Conservation (phyloP, 1,284 basidiomycete species). For the Apiotrichum mycotoxinovorans region DNA sequence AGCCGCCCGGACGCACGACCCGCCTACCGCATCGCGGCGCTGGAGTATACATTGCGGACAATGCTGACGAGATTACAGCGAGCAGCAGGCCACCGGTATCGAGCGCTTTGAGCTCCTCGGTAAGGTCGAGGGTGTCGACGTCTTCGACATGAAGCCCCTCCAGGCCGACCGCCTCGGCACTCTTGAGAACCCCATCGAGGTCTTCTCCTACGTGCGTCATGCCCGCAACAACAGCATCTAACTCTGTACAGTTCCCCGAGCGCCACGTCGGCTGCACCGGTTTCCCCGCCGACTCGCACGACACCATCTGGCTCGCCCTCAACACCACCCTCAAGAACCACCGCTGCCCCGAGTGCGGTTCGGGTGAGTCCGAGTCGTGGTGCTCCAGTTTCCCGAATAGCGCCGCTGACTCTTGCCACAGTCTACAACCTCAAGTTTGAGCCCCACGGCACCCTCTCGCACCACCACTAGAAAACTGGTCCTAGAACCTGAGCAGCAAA, state of each 20-base stretch:
- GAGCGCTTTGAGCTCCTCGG: slow-evolving; percentile 92
- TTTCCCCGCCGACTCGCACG: slow-evolving; percentile 85
- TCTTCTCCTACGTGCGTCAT: slow-evolving; percentile 75
- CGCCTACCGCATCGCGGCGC: no score
- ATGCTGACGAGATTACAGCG: slow-evolving; percentile 48
- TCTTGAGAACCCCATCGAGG: slow-evolving; percentile 77
- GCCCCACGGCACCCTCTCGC: slow-evolving; percentile 28
- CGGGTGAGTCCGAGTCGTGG: slow-evolving; percentile 29
- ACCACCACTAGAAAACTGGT: slow-evolving; percentile 36
- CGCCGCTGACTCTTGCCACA: slow-evolving; percentile 22
- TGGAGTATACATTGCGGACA: no score
- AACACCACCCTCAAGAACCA: slow-evolving; percentile 60
- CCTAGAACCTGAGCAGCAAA: slow-evolving; percentile 9
- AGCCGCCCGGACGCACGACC: no score
- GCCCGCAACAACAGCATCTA: background rate
- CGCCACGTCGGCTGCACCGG: slow-evolving; percentile 90
- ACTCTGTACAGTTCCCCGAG: slow-evolving; percentile 64
- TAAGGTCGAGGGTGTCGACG: slow-evolving; percentile 79
- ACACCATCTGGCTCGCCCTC: slow-evolving; percentile 75
- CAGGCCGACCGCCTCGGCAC: slow-evolving; percentile 85
- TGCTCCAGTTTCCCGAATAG: no score
- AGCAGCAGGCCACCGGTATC: slow-evolving; percentile 90
- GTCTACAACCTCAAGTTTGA: slow-evolving; percentile 50
- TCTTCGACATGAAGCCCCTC: slow-evolving; percentile 86
- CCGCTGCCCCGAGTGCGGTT: slow-evolving; percentile 85